phyloP scores from a whole-genome alignment of 257 asterid species.

The Solanum bukasovii region DNA sequence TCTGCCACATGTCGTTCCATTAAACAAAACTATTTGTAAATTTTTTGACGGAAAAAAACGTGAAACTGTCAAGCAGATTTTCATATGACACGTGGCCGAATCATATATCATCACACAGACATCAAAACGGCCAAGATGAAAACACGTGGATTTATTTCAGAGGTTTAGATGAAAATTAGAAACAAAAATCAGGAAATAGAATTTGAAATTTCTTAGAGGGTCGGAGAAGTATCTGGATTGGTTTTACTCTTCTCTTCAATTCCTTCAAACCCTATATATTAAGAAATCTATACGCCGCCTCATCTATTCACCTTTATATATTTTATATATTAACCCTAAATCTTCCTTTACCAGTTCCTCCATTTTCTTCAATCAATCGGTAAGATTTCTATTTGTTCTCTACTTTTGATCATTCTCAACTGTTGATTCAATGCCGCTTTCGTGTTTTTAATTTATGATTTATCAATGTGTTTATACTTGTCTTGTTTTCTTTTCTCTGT shows the following conservation, averaged over 20 bases:
- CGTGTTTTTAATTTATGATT: not conserved
- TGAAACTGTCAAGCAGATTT: too few relatives aligned
- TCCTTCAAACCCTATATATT: constrained; percentile 10
- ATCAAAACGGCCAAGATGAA: not conserved
- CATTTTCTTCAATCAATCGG: constrained; percentile 1
- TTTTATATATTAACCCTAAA: not conserved
- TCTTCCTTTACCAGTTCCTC: not conserved
- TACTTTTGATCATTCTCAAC: not conserved
- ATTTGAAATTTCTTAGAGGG: not conserved
- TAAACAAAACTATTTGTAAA: too few relatives aligned
- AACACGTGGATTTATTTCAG: not conserved
- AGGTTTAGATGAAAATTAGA: not conserved
- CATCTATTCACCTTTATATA: not conserved
- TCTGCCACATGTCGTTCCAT: too few relatives aligned
- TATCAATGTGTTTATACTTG: not conserved
- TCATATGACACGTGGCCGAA: not conserved
- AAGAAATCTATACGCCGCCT: constrained; percentile 15
- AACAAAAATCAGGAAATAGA: not conserved
- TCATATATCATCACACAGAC: too few relatives aligned
- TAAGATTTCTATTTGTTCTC: not conserved
- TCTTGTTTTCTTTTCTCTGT: not conserved
- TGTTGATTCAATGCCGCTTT: not conserved
- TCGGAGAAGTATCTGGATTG: not conserved
- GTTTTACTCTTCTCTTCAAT: not conserved
- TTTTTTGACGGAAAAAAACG: too few relatives aligned